A percentile compares a stretch with the other conserved stretches of the same genome.
These are phyloP conservation scores for Ceratobasidium sp. DNA, from an alignment of 1,284 basidiomycete genomes.

Conservation along the genomic window DNA sequence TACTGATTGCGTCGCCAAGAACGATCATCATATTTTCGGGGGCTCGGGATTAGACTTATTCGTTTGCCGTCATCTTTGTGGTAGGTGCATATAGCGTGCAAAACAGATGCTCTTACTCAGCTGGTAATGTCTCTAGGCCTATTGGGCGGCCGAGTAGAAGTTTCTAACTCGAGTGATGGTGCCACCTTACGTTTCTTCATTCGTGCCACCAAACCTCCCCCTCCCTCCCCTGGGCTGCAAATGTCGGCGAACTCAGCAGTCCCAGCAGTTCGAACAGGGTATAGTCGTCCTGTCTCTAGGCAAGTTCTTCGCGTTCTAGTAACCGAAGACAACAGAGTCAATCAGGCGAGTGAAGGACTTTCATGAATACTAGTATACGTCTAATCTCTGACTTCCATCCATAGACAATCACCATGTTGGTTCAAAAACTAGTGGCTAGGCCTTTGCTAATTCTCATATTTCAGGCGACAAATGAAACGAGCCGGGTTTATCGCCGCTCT, in stretches of 20 bases:
- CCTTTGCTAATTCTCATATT: too few relatives aligned
- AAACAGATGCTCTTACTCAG: background rate
- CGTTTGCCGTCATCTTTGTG: slow-evolving; percentile 53
- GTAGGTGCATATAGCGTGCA: background rate
- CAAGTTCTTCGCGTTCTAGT: slow-evolving; percentile 49
- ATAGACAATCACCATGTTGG: slow-evolving; percentile 16
- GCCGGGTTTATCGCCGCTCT: slow-evolving; percentile 52
- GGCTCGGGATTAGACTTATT: slow-evolving; percentile 54
- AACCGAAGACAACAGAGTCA: slow-evolving; percentile 54
- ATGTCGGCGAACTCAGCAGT: too few relatives aligned
- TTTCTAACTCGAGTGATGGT: slow-evolving; percentile 49
- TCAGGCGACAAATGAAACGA: slow-evolving; percentile 53
- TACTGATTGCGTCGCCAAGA: slow-evolving; percentile 13
- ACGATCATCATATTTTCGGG: slow-evolving; percentile 52
- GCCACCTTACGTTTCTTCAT: slow-evolving; percentile 55
- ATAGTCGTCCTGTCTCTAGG: too few relatives aligned
- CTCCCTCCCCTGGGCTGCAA: background rate
- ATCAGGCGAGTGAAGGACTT: slow-evolving; percentile 44
- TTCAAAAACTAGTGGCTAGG: background rate
- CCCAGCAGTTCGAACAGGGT: too few relatives aligned
- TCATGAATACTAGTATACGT: background rate
- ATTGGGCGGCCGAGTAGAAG: slow-evolving; percentile 54
- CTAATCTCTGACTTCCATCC: too few relatives aligned
- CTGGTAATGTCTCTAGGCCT: slow-evolving; percentile 46
- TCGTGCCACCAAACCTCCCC: slow-evolving; percentile 30